Conservation (phyloP, 139 green algal species). For the Chlorella sorokiniana region DNA sequence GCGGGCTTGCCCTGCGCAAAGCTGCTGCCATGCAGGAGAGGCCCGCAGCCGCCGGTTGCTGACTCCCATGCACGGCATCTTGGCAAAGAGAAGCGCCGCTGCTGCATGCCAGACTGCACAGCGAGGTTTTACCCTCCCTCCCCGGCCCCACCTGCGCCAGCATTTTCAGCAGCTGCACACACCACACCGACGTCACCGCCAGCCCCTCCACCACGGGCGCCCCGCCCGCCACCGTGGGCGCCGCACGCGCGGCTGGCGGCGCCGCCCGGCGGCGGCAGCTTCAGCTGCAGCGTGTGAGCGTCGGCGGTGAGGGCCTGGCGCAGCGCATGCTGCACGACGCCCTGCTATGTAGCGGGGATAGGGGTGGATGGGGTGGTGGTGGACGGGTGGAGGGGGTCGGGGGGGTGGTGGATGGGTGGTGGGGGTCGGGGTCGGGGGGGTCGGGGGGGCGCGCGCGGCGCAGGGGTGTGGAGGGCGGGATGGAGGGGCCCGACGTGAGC, state of each 20-base stretch:
- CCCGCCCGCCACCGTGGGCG: conserved; percentile 57
- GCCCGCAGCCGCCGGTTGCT: no score
- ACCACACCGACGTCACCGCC: conserved; percentile 80
- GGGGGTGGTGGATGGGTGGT: not conserved
- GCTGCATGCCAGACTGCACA: no score
- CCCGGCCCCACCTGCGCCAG: conserved; percentile 62
- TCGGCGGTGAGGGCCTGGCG: conserved; percentile 75
- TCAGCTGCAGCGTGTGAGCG: conserved; percentile 78
- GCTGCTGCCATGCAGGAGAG: no score
- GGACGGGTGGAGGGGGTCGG: not conserved
- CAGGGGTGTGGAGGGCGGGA: no score
- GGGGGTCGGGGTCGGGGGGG: not conserved
- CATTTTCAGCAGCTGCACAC: conserved; percentile 72
- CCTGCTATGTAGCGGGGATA: not conserved
- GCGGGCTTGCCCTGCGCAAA: no score
- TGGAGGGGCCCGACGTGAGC: no score
- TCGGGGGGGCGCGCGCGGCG: no score
- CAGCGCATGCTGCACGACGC: conserved; percentile 76
- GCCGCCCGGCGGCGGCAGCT: conserved; percentile 72
- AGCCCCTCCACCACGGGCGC: conserved; percentile 69
- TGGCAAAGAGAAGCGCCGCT: no score
- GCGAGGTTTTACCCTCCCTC: not conserved
- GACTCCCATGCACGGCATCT: no score
- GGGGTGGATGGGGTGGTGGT: not conserved
- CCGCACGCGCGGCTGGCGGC: conserved; percentile 44